Base-by-base conservation (phyloP, 129 eudicot species). In the Sambucus nigra region DNA sequence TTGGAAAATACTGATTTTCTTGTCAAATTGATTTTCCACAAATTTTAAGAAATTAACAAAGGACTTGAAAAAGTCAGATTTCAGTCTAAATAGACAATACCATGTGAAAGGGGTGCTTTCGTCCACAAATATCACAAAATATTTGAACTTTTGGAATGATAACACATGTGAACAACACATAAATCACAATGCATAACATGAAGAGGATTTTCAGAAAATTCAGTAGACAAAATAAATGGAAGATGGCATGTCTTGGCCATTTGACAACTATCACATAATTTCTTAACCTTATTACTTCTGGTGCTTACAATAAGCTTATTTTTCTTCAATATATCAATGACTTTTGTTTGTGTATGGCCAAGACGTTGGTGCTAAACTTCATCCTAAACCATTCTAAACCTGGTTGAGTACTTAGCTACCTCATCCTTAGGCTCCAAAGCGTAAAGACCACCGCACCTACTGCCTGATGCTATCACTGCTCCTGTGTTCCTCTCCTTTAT, bases 331-430 rank as follows among this genome's bases (percentile, higher is more conserved):
- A 3, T 10, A 7, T 21, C 28, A 3, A 49, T 5, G 13, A 49
- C 28, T 20, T 14, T 2, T 20, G 10, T 21, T 10, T 49, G 15
- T 2, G 55, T 27, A 23, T 49, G 55, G 1, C 55, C 55, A 16
- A 49, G 55, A 2, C 55, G 9, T 49, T 22, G 23, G 29, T 49
- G 55, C 55, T 29, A 49, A 5, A 20, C 55, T 10, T 47, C 52
- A 3, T 16, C 24, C n/a, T 16, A 2, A 2, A 23, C 52, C 2
- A 5, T 4, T 47, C 28, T 10, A 21, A 20, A 49, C 3, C 55
- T 20, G 2, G 23, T 49, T 21, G 55, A 49, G 55, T 20, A 49
- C 5, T 1, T 10, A 49, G 18, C 25, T 10, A 10, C 28, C 3
- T 18, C 53, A 3, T 51, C 11, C 4, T 13, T 51, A 3, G 25